These are phyloP conservation scores for Aspergillus nidulans DNA, from an alignment of 495 filamentous ascomycete species.

Conservation along the genomic window DNA sequence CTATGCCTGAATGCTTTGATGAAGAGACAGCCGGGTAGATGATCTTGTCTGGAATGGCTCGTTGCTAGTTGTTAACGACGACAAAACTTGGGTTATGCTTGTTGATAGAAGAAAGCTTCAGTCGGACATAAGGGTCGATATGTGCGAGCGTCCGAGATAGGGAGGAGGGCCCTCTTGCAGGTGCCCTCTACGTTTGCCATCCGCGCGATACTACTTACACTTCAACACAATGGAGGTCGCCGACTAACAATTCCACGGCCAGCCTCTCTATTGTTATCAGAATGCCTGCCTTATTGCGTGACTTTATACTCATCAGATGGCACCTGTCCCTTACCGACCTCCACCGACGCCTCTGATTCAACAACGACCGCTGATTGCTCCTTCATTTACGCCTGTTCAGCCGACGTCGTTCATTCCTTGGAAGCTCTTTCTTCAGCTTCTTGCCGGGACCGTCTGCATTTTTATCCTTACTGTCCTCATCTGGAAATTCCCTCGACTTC, in stretches of 20 bases:
- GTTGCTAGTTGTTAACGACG: too few species aligned
- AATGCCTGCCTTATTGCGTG: slow-evolving; percentile 14
- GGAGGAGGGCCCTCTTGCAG: neutral
- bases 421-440: slow-evolving; percentile 29
- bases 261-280: slow-evolving; percentile 21
- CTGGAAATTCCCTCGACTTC: slow-evolving; percentile 39
- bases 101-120: neutral
- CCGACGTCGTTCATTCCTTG: slow-evolving; percentile 24
- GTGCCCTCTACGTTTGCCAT: slow-evolving; percentile 5
- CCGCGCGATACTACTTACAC: neutral
- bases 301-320: slow-evolving; percentile 23
- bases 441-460: slow-evolving; percentile 36
- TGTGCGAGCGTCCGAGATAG: neutral
- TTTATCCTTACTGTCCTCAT: slow-evolving; percentile 37
- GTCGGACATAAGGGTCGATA: neutral
- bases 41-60: too few species aligned
- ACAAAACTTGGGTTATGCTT: neutral
- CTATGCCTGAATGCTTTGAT: too few species aligned
- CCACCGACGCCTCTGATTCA: slow-evolving; percentile 24
- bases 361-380: slow-evolving; percentile 17
- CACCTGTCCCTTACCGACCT: slow-evolving; percentile 31
- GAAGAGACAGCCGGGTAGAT: too few species aligned
- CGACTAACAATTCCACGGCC: neutral
- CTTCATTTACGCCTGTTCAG: slow-evolving; percentile 9
- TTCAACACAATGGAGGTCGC: neutral